Percentiles rank a stretch among this genome's conserved stretches.
These are phyloP conservation scores for Austroboletus eburneus DNA, from an alignment of 768 basidiomycete species.

Conservation along the genomic window DNA sequence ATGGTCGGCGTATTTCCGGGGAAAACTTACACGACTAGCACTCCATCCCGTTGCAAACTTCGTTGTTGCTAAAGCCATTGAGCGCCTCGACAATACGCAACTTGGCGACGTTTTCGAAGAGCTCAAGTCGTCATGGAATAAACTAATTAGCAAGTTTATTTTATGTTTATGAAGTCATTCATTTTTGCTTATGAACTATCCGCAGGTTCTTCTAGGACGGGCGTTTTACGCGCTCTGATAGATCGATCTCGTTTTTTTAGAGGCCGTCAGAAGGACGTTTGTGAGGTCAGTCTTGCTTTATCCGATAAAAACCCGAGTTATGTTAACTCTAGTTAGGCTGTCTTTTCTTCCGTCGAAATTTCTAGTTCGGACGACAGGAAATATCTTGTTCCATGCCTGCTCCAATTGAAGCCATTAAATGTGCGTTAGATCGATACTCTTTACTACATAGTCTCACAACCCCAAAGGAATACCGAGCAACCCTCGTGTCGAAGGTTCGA, in stretches of 20 bases:
- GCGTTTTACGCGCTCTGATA: conserved; percentile 71
- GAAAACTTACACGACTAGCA: conserved; percentile 68
- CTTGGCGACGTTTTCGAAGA: conserved; percentile 57
- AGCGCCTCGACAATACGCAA: conserved; percentile 53
- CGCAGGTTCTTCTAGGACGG: conserved; percentile 65
- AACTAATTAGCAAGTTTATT: conserved; percentile 60
- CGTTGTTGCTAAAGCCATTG: conserved; percentile 77
- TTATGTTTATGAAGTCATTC: neutral
- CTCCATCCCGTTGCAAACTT: conserved; percentile 93
- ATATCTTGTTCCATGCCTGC: conserved; percentile 62
- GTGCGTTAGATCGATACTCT: conserved; percentile 32
- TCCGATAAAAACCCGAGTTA: too few relatives aligned
- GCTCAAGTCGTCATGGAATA: conserved; percentile 53
- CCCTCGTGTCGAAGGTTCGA: conserved; percentile 6
- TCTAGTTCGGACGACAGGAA: conserved; percentile 43
- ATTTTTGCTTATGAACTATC: conserved; percentile 2
- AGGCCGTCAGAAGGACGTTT: conserved; percentile 44
- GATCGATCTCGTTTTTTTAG: conserved; percentile 57
- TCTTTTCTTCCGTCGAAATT: conserved; percentile 58
- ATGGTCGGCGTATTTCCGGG: conserved; percentile 77
- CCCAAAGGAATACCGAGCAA: conserved; percentile 21
- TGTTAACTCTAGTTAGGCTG: conserved; percentile 43
- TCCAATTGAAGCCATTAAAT: conserved; percentile 48
- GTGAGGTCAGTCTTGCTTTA: conserved; percentile 45
- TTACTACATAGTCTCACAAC: conserved; percentile 1